Conservation (phyloP, 2,329 filamentous ascomycete genomes). For the Furcasterigmium furcatum region DNA sequence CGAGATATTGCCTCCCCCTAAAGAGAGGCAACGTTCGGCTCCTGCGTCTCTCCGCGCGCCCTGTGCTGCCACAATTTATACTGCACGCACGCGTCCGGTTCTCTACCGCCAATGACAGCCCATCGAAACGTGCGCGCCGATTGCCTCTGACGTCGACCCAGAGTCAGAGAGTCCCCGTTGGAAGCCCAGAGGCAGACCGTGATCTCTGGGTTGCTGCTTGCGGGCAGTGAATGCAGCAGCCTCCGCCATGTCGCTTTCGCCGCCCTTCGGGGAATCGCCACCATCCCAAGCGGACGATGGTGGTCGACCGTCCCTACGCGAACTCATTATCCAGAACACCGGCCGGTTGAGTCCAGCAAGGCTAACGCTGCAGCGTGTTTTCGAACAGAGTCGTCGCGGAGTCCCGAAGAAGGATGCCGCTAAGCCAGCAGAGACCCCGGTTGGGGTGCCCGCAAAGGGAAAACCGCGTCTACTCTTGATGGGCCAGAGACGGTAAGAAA, state of each 20-base stretch:
- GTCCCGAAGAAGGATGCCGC: slow-evolving; percentile 44
- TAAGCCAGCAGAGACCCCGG: slow-evolving; percentile 39
- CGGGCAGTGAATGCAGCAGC: background rate
- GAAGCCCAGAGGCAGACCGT: too few species aligned
- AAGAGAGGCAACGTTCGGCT: too few species aligned
- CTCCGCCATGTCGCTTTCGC: slow-evolving; percentile 3
- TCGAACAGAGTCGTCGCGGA: slow-evolving; percentile 56
- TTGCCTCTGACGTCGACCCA: too few species aligned
- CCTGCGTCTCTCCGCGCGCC: too few species aligned
- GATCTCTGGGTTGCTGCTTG: too few species aligned
- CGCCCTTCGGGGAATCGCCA: slow-evolving; percentile 4
- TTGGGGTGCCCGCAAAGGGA: slow-evolving; percentile 50
- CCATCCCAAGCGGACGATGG: slow-evolving; percentile 12
- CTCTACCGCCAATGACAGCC: too few species aligned
- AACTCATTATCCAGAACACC: slow-evolving; percentile 24
- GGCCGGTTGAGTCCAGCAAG: slow-evolving; percentile 51
- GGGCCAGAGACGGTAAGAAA: slow-evolving; percentile 94
- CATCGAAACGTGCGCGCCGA: too few species aligned
- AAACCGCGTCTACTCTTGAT: slow-evolving; percentile 89
- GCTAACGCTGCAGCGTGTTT: slow-evolving; percentile 62
- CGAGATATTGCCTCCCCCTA: too few species aligned
- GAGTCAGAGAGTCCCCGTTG: too few species aligned
- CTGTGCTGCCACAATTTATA: too few species aligned
- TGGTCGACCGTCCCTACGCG: slow-evolving; percentile 9
- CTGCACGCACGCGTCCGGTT: too few species aligned